Evolutionary conservation across 352 stramenopile species (phyloP), one percentile per base, ranked within the genome.

Genomic region (Saprolegnia diclina): DNA sequence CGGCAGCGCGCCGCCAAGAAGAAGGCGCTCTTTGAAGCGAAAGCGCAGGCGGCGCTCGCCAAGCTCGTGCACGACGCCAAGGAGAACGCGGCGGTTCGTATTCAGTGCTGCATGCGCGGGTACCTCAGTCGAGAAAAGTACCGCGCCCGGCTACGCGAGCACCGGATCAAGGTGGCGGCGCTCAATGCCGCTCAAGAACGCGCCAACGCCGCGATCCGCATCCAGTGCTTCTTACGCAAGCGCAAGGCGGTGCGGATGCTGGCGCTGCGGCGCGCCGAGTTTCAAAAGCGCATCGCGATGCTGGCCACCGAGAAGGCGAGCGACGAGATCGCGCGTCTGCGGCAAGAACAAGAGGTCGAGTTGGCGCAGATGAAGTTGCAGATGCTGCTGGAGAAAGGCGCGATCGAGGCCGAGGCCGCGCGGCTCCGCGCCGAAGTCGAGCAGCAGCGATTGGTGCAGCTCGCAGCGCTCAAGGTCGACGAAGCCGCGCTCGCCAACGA

Each of bases 271-370:
- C 80, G 85, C 16, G 74, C 72, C 11, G 82, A 90, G n/a, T 83
- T 94, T 54, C 83, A 94, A 72, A 81, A 83, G 46, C 73, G 85
- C 9, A 86, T 94, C 50, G 90, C 85, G 10, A 76, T 90, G 67
- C 90, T 94, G 81, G 82, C 82, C 4, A 89, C 80, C 0, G 85
- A 91, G 64, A 91, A 92, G 59, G 85, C 85, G 5, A 75, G 84
- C 38, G 81, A 92, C 42, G 85, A 92, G 74, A 94, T 94, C 57
- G 85, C 90, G 62, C 76, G 78, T 19, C 72, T 92, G 11, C 82
- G 85, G 0, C 62, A 81, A 38, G 81, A 94, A 56, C 85, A 92
- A 68, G 85, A 94, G 48, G 76, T 79, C 45, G 85, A 94, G 24
- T 50, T 94, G 1, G 72, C 74, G 1, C 76, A 79, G 57, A 78